Conservation (phyloP, 495 filamentous ascomycete species). For the Hypoxylon lenormandii region DNA sequence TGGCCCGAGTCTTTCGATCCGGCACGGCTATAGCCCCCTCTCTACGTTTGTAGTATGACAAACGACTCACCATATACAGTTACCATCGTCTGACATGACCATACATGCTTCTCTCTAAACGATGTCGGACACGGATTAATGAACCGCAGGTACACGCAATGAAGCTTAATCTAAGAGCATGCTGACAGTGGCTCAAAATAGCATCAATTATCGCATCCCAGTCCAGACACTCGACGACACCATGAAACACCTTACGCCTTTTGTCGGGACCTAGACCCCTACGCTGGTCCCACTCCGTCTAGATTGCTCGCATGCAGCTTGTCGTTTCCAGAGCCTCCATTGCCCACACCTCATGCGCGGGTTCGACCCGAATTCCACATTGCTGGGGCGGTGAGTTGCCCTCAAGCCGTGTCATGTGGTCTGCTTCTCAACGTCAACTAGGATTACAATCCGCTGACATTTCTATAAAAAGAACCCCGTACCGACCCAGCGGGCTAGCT, state of each 20-base stretch:
- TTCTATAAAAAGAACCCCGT: slow-evolving; percentile 61
- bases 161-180: slow-evolving; percentile 58
- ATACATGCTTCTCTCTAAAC: neutral
- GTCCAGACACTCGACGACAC: slow-evolving; percentile 9
- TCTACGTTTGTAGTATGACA: neutral
- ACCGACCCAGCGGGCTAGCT: slow-evolving; percentile 37
- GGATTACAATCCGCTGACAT: slow-evolving; percentile 39
- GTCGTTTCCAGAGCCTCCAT: slow-evolving; percentile 42
- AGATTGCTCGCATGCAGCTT: slow-evolving; percentile 26
- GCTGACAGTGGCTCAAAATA: slow-evolving; percentile 53
- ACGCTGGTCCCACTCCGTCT: slow-evolving; percentile 23
- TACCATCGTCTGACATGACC: neutral
- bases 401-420: slow-evolving; percentile 36
- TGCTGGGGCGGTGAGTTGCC: slow-evolving; percentile 29
- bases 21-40: neutral
- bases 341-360: slow-evolving; percentile 14
- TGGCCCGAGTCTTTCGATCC: neutral
- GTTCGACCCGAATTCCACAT: slow-evolving; percentile 17
- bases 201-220: slow-evolving; percentile 38
- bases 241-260: slow-evolving; percentile 21
- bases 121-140: neutral
- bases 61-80: slow-evolving; percentile 1
- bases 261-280: slow-evolving; percentile 45
- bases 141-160: slow-evolving; percentile 35
- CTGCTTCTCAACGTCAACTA: slow-evolving; percentile 11